Evolutionary conservation across 305 asterid species (phyloP).

Genomic region (Solanum aculeatissimum): DNA sequence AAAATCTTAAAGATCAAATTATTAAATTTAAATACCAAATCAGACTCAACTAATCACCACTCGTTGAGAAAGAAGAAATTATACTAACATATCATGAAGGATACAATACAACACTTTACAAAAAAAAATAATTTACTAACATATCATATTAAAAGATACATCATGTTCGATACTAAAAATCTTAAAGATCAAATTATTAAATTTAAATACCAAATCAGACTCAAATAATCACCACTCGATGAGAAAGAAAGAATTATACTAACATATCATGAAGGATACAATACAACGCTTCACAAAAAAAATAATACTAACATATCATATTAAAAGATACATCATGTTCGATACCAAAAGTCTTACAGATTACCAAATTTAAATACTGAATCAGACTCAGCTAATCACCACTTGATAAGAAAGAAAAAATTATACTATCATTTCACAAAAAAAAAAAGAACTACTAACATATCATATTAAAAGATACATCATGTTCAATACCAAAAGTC

Average conservation of each 20-base stretch:
- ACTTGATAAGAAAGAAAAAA: neutral
- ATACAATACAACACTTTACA: neutral
- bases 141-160: neutral
- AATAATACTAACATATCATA: neutral
- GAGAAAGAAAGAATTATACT: neutral
- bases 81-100: neutral
- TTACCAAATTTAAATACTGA: neutral
- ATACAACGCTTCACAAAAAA: neutral
- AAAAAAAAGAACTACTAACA: neutral
- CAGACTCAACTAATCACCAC: neutral
- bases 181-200: neutral
- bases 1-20: neutral
- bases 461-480: neutral
- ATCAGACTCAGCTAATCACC: neutral
- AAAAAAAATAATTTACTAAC: neutral
- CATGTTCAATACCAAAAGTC: neutral
- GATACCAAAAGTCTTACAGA: neutral
- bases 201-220: neutral
- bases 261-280: neutral
- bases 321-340: neutral
- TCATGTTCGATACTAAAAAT: neutral
- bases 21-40: neutral
- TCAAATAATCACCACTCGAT: neutral
- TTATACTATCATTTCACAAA: neutral
- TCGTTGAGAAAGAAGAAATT: neutral